These are phyloP conservation scores for Fusarium setosum DNA, from an alignment of 2,329 filamentous ascomycete species.

Conservation along the genomic window DNA sequence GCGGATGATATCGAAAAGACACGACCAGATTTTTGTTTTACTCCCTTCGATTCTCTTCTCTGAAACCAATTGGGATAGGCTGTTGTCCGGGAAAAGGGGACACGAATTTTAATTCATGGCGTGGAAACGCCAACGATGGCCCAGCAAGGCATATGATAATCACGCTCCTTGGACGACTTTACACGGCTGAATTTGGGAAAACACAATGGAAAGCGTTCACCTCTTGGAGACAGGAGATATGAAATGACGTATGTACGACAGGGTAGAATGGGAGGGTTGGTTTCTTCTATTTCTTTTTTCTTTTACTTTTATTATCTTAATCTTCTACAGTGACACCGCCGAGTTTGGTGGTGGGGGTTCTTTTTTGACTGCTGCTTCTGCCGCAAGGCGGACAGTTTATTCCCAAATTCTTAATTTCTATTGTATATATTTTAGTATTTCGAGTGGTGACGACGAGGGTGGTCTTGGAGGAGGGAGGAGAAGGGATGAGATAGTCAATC, in stretches of 20 bases:
- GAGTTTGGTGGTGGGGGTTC: constrained; percentile 6
- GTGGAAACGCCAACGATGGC: constrained; percentile 1
- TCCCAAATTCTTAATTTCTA: constrained; percentile 21
- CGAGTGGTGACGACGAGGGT: neutral
- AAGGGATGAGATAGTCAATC: constrained; percentile 30
- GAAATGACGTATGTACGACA: constrained; percentile 9
- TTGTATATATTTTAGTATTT: constrained; percentile 28
- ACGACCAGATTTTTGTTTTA: constrained; percentile 15
- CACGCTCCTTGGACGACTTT: constrained; percentile 28
- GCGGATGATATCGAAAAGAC: neutral
- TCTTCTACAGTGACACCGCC: constrained; percentile 8
- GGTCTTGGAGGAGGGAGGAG: neutral
- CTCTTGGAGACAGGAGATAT: neutral
- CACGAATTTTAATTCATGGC: constrained; percentile 29
- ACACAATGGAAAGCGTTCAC: constrained; percentile 1
- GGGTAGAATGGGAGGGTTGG: constrained; percentile 8
- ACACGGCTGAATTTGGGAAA: neutral
- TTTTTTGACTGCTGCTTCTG: neutral
- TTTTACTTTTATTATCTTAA: constrained; percentile 9
- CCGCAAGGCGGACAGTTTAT: constrained; percentile 3
- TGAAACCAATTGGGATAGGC: constrained; percentile 20
- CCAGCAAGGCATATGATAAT: constrained; percentile 9
- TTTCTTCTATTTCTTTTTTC: constrained; percentile 1
- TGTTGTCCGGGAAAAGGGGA: constrained; percentile 11
- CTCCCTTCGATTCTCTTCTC: constrained; percentile 18